Conservation (phyloP, 805 yeast genomes). For the Schwanniomyces polymorphus region DNA sequence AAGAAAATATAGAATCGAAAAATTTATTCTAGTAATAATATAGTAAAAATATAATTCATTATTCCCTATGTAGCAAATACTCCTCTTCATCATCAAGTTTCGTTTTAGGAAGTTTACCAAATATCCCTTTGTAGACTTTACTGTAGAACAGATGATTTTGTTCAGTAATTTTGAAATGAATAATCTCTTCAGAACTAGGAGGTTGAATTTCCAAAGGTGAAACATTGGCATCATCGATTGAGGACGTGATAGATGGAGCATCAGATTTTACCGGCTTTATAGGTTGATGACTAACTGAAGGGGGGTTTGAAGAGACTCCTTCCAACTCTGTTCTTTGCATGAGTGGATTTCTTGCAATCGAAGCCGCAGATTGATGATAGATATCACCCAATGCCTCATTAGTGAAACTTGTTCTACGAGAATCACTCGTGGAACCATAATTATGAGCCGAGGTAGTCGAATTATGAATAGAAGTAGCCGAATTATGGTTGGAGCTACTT, state of each 20-base stretch:
- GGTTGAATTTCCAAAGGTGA: slow-evolving; percentile 36
- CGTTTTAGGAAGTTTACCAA: not conserved
- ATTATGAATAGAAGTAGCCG: not conserved
- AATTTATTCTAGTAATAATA: not conserved
- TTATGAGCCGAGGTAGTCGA: not conserved
- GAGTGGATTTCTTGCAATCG: slow-evolving; percentile 42
- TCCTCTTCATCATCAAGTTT: slow-evolving; percentile 4
- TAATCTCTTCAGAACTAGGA: slow-evolving; percentile 28
- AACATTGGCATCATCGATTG: slow-evolving; percentile 16
- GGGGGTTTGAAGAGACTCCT: slow-evolving; percentile 30
- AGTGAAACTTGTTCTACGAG: slow-evolving; percentile 16
- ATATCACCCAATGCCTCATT: slow-evolving; percentile 13
- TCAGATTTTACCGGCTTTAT: slow-evolving; percentile 24
- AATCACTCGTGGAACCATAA: slow-evolving; percentile 14
- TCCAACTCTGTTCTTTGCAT: slow-evolving; percentile 29
- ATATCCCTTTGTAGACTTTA: not conserved
- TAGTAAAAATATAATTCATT: not conserved
- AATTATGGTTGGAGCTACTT: slow-evolving; percentile 1
- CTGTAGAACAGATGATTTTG: not conserved
- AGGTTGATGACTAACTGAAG: slow-evolving; percentile 12
- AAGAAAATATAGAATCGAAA: not conserved
- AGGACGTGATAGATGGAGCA: slow-evolving; percentile 14
- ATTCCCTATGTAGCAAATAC: not conserved
- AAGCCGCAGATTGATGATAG: slow-evolving; percentile 37
- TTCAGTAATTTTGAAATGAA: slow-evolving; percentile 22